These are phyloP conservation scores for Oryza officinalis DNA, from an alignment of 176 grass and related monocot species.

Conservation along the genomic window DNA sequence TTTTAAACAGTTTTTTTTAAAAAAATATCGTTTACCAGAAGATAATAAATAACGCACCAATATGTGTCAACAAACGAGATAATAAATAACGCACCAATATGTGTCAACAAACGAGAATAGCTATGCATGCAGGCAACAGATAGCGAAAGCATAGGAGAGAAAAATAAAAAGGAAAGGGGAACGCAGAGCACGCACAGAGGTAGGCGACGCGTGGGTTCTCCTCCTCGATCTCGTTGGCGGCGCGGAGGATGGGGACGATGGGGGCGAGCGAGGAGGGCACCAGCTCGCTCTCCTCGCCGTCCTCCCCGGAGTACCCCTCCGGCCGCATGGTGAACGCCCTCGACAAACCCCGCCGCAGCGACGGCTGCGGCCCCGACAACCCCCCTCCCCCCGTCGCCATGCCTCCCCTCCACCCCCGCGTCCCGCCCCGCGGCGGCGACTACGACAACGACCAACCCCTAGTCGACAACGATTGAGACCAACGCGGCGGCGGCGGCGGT, in stretches of 20 bases:
- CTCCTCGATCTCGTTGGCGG: constrained; percentile 89
- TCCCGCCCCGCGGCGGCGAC: background rate
- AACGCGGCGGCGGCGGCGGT: background rate
- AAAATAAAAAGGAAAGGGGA: background rate
- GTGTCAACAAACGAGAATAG: background rate
- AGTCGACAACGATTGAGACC: background rate
- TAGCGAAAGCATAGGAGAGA: background rate
- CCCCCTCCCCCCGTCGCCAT: constrained; percentile 44
- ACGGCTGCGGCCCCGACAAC: constrained; percentile 8
- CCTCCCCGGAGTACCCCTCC: constrained; percentile 43
- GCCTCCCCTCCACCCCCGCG: constrained; percentile 11
- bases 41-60: no score
- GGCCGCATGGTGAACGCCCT: constrained; percentile 36
- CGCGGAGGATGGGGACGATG: constrained; percentile 87
- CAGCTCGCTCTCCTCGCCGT: constrained; percentile 71
- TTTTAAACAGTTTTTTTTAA: no score
- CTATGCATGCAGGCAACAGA: background rate
- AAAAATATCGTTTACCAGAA: no score
- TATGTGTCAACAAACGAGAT: background rate
- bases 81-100: no score
- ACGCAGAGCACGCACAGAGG: constrained; percentile 52
- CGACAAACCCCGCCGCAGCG: constrained; percentile 34
- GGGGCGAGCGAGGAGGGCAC: constrained; percentile 73
- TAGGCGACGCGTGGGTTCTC: constrained; percentile 82
- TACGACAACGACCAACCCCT: background rate